Percentiles rank a stretch among this genome's conserved stretches.
Evolutionary conservation across 2,329 filamentous ascomycete species (phyloP).

Genomic region (Aureobasidium sp.): DNA sequence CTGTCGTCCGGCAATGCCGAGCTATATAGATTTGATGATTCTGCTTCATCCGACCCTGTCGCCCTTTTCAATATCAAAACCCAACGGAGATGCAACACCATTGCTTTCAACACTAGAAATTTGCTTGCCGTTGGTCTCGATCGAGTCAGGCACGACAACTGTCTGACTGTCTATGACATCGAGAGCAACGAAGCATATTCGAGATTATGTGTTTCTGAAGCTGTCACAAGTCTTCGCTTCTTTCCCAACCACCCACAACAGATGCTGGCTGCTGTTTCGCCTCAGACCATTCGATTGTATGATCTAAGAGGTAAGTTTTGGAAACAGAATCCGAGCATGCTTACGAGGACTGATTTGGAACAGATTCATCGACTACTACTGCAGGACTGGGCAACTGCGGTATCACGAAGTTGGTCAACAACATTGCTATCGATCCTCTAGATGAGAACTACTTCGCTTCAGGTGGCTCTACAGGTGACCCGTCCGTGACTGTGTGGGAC

Average conservation of each 20-base stretch:
- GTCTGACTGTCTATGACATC: constrained; percentile 76
- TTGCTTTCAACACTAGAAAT: constrained; percentile 67
- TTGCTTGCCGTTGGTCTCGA: constrained; percentile 73
- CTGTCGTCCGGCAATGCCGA: constrained; percentile 69
- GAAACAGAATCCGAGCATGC: no score
- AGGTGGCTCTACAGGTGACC: constrained; percentile 63
- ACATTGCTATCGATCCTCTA: constrained; percentile 68
- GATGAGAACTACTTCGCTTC: constrained; percentile 82
- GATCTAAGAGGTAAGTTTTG: constrained; percentile 61
- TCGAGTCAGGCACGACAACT: constrained; percentile 72
- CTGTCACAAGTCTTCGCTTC: constrained; percentile 77
- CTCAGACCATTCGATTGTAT: constrained; percentile 67
- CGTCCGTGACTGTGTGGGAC: constrained; percentile 72
- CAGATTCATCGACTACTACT: constrained; percentile 17
- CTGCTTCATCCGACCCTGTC: constrained; percentile 25
- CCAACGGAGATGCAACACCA: constrained; percentile 70
- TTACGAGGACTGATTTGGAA: background rate
- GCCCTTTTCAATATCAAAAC: constrained; percentile 68
- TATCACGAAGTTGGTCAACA: constrained; percentile 55
- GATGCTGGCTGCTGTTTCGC: constrained; percentile 67
- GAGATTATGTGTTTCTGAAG: constrained; percentile 56
- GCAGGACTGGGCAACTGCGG: constrained; percentile 37
- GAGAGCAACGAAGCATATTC: constrained; percentile 49
- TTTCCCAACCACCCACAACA: constrained; percentile 71
- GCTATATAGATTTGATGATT: constrained; percentile 58